Percentiles rank a stretch among this genome's conserved stretches.
phyloP scores from a whole-genome alignment of 2,329 filamentous ascomycete species.

The Stagonosporopsis rhizophila region DNA sequence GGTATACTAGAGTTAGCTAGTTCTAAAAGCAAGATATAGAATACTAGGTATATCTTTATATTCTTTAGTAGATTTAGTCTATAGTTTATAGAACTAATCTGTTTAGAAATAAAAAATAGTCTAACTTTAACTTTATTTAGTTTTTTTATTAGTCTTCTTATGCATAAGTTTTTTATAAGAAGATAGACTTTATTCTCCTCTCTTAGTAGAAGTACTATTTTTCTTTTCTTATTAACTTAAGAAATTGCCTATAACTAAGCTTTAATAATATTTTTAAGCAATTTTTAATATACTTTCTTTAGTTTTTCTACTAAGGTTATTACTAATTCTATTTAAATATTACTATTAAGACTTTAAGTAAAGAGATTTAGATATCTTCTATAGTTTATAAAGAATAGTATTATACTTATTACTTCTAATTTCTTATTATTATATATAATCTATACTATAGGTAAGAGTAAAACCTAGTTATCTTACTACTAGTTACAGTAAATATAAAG shows the following conservation, averaged over 20 bases:
- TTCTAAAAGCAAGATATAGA: too few species aligned
- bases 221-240: not conserved
- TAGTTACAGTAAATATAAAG: too few species aligned
- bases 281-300: not conserved
- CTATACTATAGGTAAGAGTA: too few species aligned
- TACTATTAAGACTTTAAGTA: not conserved
- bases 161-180: constrained; percentile 1
- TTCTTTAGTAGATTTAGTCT: not conserved
- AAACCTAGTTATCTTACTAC: too few species aligned
- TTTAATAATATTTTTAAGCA: constrained; percentile 1
- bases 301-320: not conserved
- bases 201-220: not conserved
- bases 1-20: too few species aligned
- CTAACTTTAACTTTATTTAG: not conserved
- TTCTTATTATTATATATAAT: too few species aligned
- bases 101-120: constrained; percentile 1
- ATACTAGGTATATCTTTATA: not conserved
- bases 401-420: too few species aligned
- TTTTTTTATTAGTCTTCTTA: constrained; percentile 2
- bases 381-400: too few species aligned
- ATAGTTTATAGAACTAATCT: not conserved
- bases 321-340: not conserved
- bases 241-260: not conserved
- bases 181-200: not conserved
- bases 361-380: too few species aligned